These are phyloP conservation scores for Butyriboletus appendiculatus DNA, from an alignment of 1,284 basidiomycete species.

Conservation along the genomic window DNA sequence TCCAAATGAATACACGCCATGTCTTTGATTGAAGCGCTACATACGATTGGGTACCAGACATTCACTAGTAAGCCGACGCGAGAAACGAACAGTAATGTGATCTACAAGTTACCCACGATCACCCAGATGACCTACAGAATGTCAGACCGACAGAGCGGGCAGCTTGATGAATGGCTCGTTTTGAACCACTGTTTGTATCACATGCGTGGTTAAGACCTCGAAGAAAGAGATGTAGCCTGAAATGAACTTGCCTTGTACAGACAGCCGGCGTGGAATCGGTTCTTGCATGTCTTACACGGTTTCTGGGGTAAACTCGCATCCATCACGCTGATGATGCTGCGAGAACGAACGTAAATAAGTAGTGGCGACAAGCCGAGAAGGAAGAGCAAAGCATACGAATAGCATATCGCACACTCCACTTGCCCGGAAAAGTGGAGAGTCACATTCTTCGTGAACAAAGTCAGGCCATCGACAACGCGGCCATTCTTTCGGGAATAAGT, in stretches of 20 bases:
- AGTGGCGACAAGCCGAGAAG: not conserved
- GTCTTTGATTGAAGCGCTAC: constrained; percentile 2
- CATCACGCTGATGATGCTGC: constrained; percentile 89
- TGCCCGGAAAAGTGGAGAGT: constrained; percentile 91
- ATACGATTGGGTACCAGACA: not conserved
- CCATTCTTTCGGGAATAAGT: constrained; percentile 65
- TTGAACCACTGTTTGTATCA: constrained; percentile 77
- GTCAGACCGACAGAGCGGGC: constrained; percentile 87
- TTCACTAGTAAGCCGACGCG: not conserved
- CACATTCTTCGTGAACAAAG: constrained; percentile 94
- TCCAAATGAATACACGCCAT: constrained; percentile 6
- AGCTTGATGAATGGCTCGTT: constrained; percentile 86
- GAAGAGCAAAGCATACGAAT: constrained; percentile 64
- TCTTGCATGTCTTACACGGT: constrained; percentile 94
- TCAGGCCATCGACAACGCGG: constrained; percentile 88
- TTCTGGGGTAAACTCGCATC: constrained; percentile 91
- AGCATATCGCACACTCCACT: constrained; percentile 93
- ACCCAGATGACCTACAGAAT: constrained; percentile 47
- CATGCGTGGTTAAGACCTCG: not conserved
- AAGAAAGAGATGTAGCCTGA: not conserved
- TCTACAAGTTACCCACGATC: not conserved
- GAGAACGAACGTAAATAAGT: constrained; percentile 4
- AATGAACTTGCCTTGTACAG: constrained; percentile 72
- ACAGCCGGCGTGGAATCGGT: constrained; percentile 92
- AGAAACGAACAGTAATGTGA: not conserved